phyloP scores from a whole-genome alignment of 768 basidiomycete species.

The Naganishia friedmannii region DNA sequence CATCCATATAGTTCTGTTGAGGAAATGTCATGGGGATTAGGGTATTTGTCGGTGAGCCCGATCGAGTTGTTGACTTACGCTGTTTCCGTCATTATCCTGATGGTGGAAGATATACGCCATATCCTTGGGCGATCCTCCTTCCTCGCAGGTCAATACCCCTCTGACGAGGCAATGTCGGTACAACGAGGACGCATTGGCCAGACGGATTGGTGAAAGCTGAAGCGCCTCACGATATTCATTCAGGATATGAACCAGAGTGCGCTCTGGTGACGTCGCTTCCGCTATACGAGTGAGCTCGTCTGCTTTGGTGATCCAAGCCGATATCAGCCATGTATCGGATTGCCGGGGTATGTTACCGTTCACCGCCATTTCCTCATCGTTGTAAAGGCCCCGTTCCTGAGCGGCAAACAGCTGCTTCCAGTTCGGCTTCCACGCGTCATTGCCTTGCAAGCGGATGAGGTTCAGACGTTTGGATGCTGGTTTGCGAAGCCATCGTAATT shows the following conservation, averaged over 20 bases:
- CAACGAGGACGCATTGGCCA: slow-evolving; percentile 56
- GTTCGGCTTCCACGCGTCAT: slow-evolving; percentile 72
- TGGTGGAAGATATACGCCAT: slow-evolving; percentile 67
- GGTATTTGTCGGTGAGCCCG: neutral
- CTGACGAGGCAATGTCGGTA: slow-evolving; percentile 65
- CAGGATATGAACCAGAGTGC: slow-evolving; percentile 59
- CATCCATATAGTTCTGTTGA: slow-evolving; percentile 20
- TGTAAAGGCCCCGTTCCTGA: slow-evolving; percentile 16
- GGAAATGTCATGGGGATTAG: neutral
- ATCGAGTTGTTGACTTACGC: neutral
- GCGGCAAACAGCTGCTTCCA: slow-evolving; percentile 56
- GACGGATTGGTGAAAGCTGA: slow-evolving; percentile 54
- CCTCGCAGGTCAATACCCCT: slow-evolving; percentile 63
- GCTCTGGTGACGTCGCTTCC: slow-evolving; percentile 49
- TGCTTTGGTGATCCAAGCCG: slow-evolving; percentile 56
- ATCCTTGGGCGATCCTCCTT: slow-evolving; percentile 70
- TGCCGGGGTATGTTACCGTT: slow-evolving; percentile 54
- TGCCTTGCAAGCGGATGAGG: slow-evolving; percentile 64
- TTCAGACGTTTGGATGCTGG: slow-evolving; percentile 84
- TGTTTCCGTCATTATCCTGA: neutral
- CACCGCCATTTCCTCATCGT: slow-evolving; percentile 45
- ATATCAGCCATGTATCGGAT: slow-evolving; percentile 63
- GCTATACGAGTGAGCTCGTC: slow-evolving; percentile 51
- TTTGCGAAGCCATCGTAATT: slow-evolving; percentile 67
- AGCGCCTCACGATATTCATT: slow-evolving; percentile 64